Conservation (phyloP, 495 filamentous ascomycete species). For the Tuber microsphaerosporum region DNA sequence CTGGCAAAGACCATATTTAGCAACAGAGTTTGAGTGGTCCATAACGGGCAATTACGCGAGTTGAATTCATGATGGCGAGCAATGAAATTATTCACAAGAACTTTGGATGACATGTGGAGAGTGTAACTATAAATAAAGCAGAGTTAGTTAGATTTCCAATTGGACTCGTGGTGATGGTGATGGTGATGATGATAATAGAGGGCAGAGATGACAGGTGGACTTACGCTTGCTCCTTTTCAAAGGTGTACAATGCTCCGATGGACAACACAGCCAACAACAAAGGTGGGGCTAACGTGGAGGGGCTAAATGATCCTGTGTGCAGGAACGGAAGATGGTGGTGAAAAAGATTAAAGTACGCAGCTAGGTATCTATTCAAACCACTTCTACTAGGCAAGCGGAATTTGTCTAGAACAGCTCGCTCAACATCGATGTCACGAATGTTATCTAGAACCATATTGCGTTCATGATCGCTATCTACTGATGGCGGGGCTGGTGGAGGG, state of each 20-base stretch:
- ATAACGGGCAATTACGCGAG: conserved; percentile 94
- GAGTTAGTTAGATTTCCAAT: conserved; percentile 32
- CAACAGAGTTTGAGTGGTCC: conserved; percentile 93
- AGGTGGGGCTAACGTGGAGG: conserved; percentile 66
- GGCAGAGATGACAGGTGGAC: conserved; percentile 10
- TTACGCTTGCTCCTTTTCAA: conserved; percentile 86
- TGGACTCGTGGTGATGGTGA: conserved; percentile 16
- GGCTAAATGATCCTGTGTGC: conserved; percentile 85
- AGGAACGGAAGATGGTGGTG: conserved; percentile 96
- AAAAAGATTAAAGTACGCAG: conserved; percentile 94
- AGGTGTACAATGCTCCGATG: conserved; percentile 92
- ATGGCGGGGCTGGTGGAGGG: conserved; percentile 60
- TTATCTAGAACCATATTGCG: conserved; percentile 75
- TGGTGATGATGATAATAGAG: conserved; percentile 15
- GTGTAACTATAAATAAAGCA: conserved; percentile 52
- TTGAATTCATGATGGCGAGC: conserved; percentile 98
- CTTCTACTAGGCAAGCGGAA: conserved; percentile 76
- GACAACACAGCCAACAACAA: conserved; percentile 86
- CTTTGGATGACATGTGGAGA: conserved; percentile 95
- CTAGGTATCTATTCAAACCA: conserved; percentile 79
- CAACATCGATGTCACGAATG: conserved; percentile 68
- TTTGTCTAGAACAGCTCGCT: conserved; percentile 73
- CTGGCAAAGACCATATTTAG: conserved; percentile 99
- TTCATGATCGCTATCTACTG: conserved; percentile 68
- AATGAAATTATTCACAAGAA: conserved; percentile 90